A percentile compares a stretch with the other conserved stretches of the same genome.
phyloP scores from a whole-genome alignment of 2,329 filamentous ascomycete genomes.

The Leptoxyphium fumago region DNA sequence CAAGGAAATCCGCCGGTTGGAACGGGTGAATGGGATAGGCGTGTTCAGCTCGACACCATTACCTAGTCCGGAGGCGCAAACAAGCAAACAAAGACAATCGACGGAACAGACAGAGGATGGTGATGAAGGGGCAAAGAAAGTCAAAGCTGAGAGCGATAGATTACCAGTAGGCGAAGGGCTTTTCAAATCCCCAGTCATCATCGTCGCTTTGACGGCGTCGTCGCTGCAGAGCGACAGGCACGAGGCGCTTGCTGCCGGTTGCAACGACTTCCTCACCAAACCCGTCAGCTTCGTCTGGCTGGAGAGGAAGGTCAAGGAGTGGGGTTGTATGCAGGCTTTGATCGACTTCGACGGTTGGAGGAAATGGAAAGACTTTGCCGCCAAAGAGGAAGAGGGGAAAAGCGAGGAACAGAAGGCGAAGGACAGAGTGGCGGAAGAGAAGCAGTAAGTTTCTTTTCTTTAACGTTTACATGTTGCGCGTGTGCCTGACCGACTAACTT shows the following conservation, averaged over 20 bases:
- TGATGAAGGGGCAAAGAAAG: conserved; percentile 22
- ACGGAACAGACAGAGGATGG: conserved; percentile 3
- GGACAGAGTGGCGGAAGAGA: conserved; percentile 15
- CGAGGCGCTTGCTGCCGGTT: conserved; percentile 85
- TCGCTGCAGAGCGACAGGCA: conserved; percentile 90
- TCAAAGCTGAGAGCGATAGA: conserved; percentile 45
- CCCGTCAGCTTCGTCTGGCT: conserved; percentile 97
- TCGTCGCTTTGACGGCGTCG: conserved; percentile 88
- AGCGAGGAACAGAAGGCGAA: conserved; percentile 21
- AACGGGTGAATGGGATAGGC: conserved; percentile 81
- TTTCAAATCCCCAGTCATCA: conserved; percentile 96
- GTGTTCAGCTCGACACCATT: conserved; percentile 48
- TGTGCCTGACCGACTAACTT: no score
- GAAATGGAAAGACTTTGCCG: conserved; percentile 76
- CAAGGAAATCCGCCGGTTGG: conserved; percentile 79
- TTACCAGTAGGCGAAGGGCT: conserved; percentile 47
- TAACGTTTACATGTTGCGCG: no score
- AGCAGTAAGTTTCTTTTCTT: conserved; percentile 2
- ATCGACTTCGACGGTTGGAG: conserved; percentile 98
- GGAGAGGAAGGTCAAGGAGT: conserved; percentile 94
- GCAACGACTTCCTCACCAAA: conserved; percentile 95
- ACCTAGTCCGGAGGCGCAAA: conserved; percentile 28
- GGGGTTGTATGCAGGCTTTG: conserved; percentile 98
- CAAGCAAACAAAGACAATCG: background rate
- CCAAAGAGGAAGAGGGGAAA: conserved; percentile 17